Conservation (phyloP, 176 grass and related monocot species). For the Ananas comosus region DNA sequence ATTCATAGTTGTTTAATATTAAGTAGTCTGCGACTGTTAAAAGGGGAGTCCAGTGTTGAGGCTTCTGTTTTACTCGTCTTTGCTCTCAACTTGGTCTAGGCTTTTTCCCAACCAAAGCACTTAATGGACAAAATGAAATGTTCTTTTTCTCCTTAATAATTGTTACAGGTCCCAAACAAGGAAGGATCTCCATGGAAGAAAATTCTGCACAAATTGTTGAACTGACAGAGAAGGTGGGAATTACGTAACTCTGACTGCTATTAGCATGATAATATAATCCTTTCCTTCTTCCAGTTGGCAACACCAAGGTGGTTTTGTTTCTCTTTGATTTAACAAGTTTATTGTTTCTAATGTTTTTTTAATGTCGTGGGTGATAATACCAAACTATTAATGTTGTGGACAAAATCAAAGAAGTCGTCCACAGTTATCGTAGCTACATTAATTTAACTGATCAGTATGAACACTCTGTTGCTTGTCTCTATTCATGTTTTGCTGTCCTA, state of each 20-base stretch:
- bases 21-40: background rate
- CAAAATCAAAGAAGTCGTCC: no score
- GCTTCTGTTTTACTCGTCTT: no score
- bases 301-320: background rate
- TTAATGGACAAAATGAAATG: background rate
- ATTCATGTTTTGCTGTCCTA: no score
- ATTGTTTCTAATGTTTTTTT: background rate
- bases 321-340: background rate
- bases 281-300: background rate
- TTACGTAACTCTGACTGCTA: background rate
- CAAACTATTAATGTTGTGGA: no score
- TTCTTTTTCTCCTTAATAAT: conserved; percentile 13
- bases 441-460: no score
- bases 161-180: conserved; percentile 32
- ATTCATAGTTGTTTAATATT: background rate
- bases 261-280: background rate
- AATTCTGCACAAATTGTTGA: conserved; percentile 42
- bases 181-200: conserved; percentile 36
- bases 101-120: no score
- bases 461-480: no score
- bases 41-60: no score
- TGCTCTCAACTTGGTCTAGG: no score
- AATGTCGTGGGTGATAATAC: no score
- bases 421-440: no score
- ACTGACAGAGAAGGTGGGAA: conserved; percentile 50